phyloP scores from a whole-genome alignment of 176 grass and related monocot genomes.

The Carex cristatella region DNA sequence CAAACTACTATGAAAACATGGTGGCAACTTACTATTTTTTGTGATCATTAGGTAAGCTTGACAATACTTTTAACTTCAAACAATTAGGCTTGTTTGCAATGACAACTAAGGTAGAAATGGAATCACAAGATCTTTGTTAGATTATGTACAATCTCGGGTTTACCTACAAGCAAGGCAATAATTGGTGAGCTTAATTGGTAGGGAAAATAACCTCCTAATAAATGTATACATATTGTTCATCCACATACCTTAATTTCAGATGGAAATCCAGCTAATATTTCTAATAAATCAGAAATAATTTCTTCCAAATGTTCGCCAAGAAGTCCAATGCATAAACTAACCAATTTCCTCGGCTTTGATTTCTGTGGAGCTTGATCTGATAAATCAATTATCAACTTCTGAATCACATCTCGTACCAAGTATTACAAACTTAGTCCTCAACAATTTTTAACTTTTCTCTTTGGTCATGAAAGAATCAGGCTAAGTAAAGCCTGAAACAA shows the following conservation, averaged over 20 bases:
- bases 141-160: background rate
- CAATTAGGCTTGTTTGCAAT: background rate
- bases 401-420: background rate
- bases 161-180: background rate
- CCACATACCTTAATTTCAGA: conserved; percentile 77
- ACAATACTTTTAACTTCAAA: background rate
- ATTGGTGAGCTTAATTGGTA: background rate
- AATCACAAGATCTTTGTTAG: background rate
- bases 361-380: conserved; percentile 63
- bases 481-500: background rate
- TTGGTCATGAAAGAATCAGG: background rate
- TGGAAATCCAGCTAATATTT: conserved; percentile 60
- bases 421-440: background rate
- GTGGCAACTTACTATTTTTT: background rate
- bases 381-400: conserved; percentile 11
- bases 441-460: background rate
- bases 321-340: conserved; percentile 77
- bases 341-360: conserved; percentile 53
- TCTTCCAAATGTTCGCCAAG: conserved; percentile 89
- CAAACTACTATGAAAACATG: background rate
- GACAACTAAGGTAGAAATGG: background rate
- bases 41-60: background rate
- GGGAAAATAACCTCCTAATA: background rate
- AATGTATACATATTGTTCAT: background rate
- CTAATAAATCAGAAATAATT: conserved; percentile 66